phyloP scores from a whole-genome alignment of 2,329 filamentous ascomycete species.

The Fusarium papillatum region DNA sequence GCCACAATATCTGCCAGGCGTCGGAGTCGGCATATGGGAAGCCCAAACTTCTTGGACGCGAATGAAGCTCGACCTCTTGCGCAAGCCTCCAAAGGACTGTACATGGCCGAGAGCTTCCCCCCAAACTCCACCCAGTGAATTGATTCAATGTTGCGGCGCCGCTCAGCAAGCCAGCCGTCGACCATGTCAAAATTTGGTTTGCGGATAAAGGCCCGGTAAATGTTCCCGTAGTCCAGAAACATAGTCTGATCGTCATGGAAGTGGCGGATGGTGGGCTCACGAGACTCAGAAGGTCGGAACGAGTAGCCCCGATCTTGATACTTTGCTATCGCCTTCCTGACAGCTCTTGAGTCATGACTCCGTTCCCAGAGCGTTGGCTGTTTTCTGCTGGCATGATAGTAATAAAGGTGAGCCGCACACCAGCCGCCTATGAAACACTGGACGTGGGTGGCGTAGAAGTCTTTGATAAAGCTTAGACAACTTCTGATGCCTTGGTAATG shows the following conservation, averaged over 20 bases:
- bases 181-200: background rate
- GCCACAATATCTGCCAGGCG: constrained; percentile 9
- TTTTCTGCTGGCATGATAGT: constrained; percentile 10
- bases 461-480: constrained; percentile 22
- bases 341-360: background rate
- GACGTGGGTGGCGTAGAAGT: constrained; percentile 25
- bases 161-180: constrained; percentile 11
- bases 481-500: constrained; percentile 12
- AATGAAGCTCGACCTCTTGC: constrained; percentile 5
- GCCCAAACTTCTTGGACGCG: background rate
- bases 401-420: constrained; percentile 23
- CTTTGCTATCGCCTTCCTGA: constrained; percentile 18
- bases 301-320: constrained; percentile 4
- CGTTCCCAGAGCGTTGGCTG: background rate
- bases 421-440: constrained; percentile 23
- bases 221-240: constrained; percentile 19
- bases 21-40: constrained; percentile 2
- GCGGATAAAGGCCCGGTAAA: constrained; percentile 9
- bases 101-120: background rate
- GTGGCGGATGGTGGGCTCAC: constrained; percentile 2
- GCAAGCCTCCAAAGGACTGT: constrained; percentile 10
- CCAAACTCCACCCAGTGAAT: constrained; percentile 22
- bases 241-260: constrained; percentile 10
- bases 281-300: background rate
- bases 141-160: constrained; percentile 8